A percentile compares a stretch with the other conserved stretches of the same genome.
Evolutionary conservation across 1,284 basidiomycete genomes (phyloP).

Genomic region (Tylopilus sp.): DNA sequence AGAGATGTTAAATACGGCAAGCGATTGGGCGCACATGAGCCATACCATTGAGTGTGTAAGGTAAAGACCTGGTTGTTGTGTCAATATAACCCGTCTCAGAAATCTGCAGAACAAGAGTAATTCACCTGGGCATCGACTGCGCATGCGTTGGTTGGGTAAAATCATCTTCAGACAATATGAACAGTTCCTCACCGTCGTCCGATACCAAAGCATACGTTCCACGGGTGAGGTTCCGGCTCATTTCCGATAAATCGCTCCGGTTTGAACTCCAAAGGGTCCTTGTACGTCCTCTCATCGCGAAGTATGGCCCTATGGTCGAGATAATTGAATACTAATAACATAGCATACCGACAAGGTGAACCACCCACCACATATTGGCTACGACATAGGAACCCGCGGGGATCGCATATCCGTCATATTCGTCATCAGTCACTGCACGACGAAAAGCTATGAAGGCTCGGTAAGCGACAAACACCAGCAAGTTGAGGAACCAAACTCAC

Average conservation of each 20-base stretch:
- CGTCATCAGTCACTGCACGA: conserved; percentile 58
- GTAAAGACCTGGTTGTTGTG: conserved; percentile 23
- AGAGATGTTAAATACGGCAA: conserved; percentile 34
- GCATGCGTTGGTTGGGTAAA: background rate
- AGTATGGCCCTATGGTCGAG: conserved; percentile 24
- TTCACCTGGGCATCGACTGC: conserved; percentile 26
- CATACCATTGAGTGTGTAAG: conserved; percentile 29
- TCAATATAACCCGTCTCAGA: background rate
- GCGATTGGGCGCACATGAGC: conserved; percentile 23
- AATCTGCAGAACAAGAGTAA: background rate
- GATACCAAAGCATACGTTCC: conserved; percentile 62
- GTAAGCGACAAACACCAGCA: background rate
- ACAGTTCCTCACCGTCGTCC: conserved; percentile 58
- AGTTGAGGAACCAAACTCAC: conserved; percentile 45
- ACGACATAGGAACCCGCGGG: conserved; percentile 28
- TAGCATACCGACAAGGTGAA: background rate
- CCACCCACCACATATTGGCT: conserved; percentile 36
- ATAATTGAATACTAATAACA: background rate
- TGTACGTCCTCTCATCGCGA: conserved; percentile 25
- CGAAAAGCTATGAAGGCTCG: conserved; percentile 49
- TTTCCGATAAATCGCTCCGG: conserved; percentile 36
- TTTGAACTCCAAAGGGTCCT: conserved; percentile 27
- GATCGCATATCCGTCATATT: conserved; percentile 35
- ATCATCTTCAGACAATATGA: background rate
- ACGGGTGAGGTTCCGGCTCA: conserved; percentile 59